Evolutionary conservation across 805 yeast genomes (phyloP).

Genomic region (Kazachstania viticola): DNA sequence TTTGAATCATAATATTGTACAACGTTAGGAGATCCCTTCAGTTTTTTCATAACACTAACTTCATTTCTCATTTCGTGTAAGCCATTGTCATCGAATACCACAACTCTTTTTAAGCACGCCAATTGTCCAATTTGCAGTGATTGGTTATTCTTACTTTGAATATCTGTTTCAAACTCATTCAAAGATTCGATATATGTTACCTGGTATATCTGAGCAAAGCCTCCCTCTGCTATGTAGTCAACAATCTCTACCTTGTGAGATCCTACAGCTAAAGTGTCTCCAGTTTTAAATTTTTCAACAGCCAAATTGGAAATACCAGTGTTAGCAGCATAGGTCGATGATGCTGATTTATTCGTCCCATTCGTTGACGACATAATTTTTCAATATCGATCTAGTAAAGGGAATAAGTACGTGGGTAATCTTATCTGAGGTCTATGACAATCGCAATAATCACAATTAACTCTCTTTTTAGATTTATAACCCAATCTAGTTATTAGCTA

Average conservation of each 20-base stretch:
- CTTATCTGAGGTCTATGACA: no score
- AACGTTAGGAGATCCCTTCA: slow-evolving; percentile 44
- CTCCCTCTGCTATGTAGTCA: slow-evolving; percentile 58
- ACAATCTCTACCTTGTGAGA: slow-evolving; percentile 43
- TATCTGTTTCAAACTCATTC: slow-evolving; percentile 12
- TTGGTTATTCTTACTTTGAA: slow-evolving; percentile 2
- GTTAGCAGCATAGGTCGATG: slow-evolving; percentile 2
- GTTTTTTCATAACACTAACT: slow-evolving; percentile 65
- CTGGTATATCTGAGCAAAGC: slow-evolving; percentile 70
- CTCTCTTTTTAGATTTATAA: no score
- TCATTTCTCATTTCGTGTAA: slow-evolving; percentile 56
- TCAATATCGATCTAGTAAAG: background rate
- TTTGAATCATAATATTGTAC: slow-evolving; percentile 68
- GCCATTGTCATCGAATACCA: slow-evolving; percentile 61
- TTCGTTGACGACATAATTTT: slow-evolving; percentile 11
- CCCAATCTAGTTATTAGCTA: no score
- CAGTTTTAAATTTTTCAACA: slow-evolving; percentile 23
- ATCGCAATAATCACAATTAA: no score
- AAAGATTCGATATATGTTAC: slow-evolving; percentile 36
- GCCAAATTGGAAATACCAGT: slow-evolving; percentile 3
- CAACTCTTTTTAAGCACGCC: slow-evolving; percentile 64
- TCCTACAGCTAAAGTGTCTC: slow-evolving; percentile 51
- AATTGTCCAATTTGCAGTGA: slow-evolving; percentile 34
- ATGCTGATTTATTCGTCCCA: slow-evolving; percentile 6
- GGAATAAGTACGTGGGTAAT: no score